Conservation (phyloP, 257 asterid genomes). For the Solanum virginianum region DNA sequence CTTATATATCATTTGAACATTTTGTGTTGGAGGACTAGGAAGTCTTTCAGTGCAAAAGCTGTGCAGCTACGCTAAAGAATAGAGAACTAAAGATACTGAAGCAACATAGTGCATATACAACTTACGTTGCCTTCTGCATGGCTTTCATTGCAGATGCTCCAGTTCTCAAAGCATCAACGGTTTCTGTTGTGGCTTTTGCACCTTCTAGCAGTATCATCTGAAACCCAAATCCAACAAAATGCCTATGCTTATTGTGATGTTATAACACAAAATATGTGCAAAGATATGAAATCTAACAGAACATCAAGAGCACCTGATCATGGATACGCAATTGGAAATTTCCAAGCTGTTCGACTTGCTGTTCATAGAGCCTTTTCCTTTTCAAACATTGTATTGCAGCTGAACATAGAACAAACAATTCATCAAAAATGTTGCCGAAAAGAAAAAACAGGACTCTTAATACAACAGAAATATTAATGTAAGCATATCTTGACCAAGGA, state of each 20-base stretch:
- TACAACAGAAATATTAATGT: neutral
- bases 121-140: constrained; percentile 88
- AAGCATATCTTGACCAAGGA: neutral
- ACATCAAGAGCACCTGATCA: constrained; percentile 47
- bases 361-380: constrained; percentile 74
- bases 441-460: neutral
- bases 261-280: neutral
- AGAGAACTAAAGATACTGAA: neutral
- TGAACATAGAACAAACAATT: constrained; percentile 1
- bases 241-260: neutral
- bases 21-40: neutral
- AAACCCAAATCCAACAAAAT: neutral
- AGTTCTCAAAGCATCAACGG: constrained; percentile 81
- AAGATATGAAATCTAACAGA: neutral
- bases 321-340: constrained; percentile 79
- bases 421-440: neutral
- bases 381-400: constrained; percentile 86
- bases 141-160: constrained; percentile 91
- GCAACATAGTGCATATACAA: constrained; percentile 9
- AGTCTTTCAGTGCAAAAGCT: neutral
- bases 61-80: neutral
- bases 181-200: constrained; percentile 84
- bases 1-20: neutral
- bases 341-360: constrained; percentile 72
- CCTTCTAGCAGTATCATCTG: constrained; percentile 89